Evolutionary conservation across 352 stramenopile species (phyloP).

Genomic region (Peronospora belbahrii): DNA sequence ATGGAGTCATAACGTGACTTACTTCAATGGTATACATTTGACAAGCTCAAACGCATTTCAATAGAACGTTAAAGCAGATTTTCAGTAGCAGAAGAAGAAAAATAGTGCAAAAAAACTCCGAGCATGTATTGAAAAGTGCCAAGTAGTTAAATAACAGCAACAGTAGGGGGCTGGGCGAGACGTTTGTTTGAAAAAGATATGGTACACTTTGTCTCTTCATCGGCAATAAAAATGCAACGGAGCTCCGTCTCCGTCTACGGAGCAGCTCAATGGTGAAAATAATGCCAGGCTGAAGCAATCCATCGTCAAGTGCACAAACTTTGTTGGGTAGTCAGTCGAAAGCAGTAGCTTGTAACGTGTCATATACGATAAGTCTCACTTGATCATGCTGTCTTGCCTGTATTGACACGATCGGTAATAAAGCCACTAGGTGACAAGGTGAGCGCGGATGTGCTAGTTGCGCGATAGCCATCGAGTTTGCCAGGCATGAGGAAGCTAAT

Average conservation of each 20-base stretch:
- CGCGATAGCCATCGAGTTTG: constrained; percentile 59
- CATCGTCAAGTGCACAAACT: constrained; percentile 5
- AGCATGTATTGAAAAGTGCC: constrained; percentile 23
- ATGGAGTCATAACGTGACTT: neutral
- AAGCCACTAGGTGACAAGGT: constrained; percentile 45
- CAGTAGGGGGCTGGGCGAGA: constrained; percentile 7
- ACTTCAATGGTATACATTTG: no score
- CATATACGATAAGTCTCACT: constrained; percentile 19
- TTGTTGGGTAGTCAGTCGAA: constrained; percentile 4
- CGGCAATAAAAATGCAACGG: constrained; percentile 7
- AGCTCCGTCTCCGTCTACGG: constrained; percentile 18
- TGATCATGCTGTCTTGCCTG: constrained; percentile 49
- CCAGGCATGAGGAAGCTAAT: constrained; percentile 71
- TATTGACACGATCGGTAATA: constrained; percentile 38
- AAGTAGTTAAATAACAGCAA: constrained; percentile 35
- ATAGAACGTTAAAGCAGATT: no score
- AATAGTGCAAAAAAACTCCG: no score
- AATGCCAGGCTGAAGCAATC: neutral
- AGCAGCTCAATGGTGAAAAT: constrained; percentile 20
- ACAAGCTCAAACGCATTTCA: constrained; percentile 1
- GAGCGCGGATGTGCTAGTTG: constrained; percentile 30
- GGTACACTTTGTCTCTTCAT: constrained; percentile 26
- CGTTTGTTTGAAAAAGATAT: constrained; percentile 22
- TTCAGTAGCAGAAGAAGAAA: no score
- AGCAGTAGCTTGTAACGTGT: constrained; percentile 5